These are phyloP conservation scores for Schizosaccharomyces versatilis DNA, from an alignment of 1,139 yeast species.

Conservation along the genomic window DNA sequence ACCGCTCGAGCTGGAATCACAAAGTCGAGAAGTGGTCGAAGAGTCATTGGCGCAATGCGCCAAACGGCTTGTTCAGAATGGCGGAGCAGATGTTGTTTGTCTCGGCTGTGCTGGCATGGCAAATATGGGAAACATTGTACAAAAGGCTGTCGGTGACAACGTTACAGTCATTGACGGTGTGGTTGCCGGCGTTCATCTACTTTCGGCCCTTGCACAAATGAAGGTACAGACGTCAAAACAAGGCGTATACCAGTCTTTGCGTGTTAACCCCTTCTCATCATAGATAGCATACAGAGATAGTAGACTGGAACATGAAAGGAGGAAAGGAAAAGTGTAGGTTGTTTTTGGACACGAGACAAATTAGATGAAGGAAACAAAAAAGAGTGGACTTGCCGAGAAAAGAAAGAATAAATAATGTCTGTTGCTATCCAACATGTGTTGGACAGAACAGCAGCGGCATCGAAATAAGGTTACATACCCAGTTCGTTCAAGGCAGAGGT, in stretches of 20 bases:
- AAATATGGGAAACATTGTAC: conserved; percentile 17
- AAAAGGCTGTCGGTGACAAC: conserved; percentile 16
- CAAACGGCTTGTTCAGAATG: conserved; percentile 15
- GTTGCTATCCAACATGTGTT: too few relatives aligned
- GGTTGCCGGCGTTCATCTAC: conserved; percentile 18
- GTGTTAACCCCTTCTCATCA: neutral
- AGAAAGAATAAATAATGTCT: too few relatives aligned
- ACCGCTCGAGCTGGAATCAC: conserved; percentile 19
- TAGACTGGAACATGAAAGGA: too few relatives aligned
- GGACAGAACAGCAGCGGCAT: too few relatives aligned
- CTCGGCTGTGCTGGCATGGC: conserved; percentile 22
- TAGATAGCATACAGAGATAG: too few relatives aligned
- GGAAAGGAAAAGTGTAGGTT: too few relatives aligned
- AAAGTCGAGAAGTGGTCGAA: conserved; percentile 8
- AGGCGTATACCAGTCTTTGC: conserved; percentile 3
- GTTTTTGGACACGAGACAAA: too few relatives aligned
- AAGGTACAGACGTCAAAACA: conserved; percentile 6
- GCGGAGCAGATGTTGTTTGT: conserved; percentile 17
- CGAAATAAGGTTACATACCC: too few relatives aligned
- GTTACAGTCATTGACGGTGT: conserved; percentile 19
- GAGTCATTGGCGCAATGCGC: conserved; percentile 15
- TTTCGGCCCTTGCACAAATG: conserved; percentile 13
- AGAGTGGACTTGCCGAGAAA: too few relatives aligned
- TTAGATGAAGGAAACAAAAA: too few relatives aligned
- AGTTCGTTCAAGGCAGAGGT: too few relatives aligned